Evolutionary conservation across 257 asterid genomes (phyloP), one percentile per base, ranked within the genome.

Genomic region (Craterostigma plantagineum): DNA sequence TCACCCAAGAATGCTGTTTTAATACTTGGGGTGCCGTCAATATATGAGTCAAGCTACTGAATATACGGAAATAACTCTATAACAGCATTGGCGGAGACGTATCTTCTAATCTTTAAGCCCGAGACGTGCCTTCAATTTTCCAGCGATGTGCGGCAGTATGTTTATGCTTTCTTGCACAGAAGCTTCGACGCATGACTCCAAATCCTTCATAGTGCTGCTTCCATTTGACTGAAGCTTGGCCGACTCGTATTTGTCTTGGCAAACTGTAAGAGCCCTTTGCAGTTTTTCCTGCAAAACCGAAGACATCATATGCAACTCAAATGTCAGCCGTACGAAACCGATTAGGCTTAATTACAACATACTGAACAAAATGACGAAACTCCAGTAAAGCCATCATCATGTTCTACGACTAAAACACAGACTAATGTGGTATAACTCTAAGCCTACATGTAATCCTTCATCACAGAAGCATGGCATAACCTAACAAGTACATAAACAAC

Each of bases 201-300:
- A 55, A 59, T 52, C 63, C 40, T 52, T 67, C 55, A 56, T 51
- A 33, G 74, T 56, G 14, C 51, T 54, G 46, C 58, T 59, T 56
- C 57, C 52, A 60, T 57, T 63, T 14, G 56, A 45, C 57, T 77
- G 92, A 59, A 67, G 54, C 64, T 68, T 81, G 43, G 86, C 75
- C 1, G 74, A 33, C 69, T 86, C 94, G 42, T 64, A 69, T 55
- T 71, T 77, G 78, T 86, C 94, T 58, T 86, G 94, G 71, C 96
- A 86, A 43, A 86, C 96, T 53, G 58, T 59, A 39, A 86, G 61
- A 51, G 92, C 65, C 53, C 92, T 68, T 41, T 62, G 67, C 73
- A 86, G 35, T 46, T 66, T 64, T 54, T 86, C 94, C 96, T 86
- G 70, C 9, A 55, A 45, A n/a, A 7, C 18, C 54, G 27, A 35